These are phyloP conservation scores for Linum tenue DNA, from an alignment of 345 rosid genomes.

Conservation along the genomic window DNA sequence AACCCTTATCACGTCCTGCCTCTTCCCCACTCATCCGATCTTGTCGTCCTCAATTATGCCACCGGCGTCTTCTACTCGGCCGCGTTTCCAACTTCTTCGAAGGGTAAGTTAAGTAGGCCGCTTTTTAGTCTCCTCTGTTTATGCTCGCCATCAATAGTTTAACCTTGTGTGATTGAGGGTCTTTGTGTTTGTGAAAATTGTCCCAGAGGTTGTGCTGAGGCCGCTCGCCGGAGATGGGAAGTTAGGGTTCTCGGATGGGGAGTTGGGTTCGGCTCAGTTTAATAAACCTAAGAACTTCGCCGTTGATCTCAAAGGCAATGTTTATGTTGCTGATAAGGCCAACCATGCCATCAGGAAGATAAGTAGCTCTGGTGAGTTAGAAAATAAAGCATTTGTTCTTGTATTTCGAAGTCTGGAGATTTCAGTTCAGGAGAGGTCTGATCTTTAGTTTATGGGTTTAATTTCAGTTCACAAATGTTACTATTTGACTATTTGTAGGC, in stretches of 20 bases:
- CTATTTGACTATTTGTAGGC: conserved; percentile 20
- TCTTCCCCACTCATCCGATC: conserved; percentile 37
- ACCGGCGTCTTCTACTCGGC: conserved; percentile 38
- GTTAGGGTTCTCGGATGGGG: conserved; percentile 38
- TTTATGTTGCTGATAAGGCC: conserved; percentile 55
- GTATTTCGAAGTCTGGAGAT: not conserved
- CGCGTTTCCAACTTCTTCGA: conserved; percentile 36
- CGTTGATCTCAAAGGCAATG: conserved; percentile 50
- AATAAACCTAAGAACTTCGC: conserved; percentile 41
- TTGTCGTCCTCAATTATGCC: conserved; percentile 41
- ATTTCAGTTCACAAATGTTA: not conserved
- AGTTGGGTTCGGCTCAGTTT: conserved; percentile 39
- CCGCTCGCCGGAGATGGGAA: conserved; percentile 38
- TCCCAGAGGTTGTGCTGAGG: conserved; percentile 34
- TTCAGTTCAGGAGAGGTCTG: not conserved
- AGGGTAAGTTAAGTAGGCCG: conserved; percentile 21
- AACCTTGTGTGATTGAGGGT: not conserved
- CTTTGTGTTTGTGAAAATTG: conserved; percentile 5
- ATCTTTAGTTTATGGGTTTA: not conserved
- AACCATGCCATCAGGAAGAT: conserved; percentile 57
- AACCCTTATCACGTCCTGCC: conserved; percentile 39
- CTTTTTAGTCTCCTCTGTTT: not conserved
- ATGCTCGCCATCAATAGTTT: not conserved
- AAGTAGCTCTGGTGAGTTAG: conserved; percentile 35
- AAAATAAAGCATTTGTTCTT: not conserved